Evolutionary conservation across 768 basidiomycete genomes (phyloP), one percentile per base, ranked within the genome.

Genomic region (Calocera cornea): DNA sequence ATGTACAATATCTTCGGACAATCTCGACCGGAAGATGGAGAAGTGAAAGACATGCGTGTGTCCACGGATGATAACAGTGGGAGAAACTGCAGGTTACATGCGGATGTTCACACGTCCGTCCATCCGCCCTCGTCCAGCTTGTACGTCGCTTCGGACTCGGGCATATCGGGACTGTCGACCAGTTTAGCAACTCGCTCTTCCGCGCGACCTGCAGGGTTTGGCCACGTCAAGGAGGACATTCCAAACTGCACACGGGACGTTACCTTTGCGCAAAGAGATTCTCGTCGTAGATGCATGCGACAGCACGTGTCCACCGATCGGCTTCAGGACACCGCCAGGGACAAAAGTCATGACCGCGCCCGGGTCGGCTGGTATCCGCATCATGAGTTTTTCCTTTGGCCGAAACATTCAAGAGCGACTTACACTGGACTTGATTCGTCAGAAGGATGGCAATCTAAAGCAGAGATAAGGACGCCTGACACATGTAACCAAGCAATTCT

Each of bases 281-380:
- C 91, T 83, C 10, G 90, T 92, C 2, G 92, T 87, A n/a, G 91
- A 93, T 19, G 92, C 90, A 74, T 87, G 91, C 0, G 91, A 93
- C 47, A 93, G 78, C 69, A 93, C 92, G 72, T 93, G 91, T 0
- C 91, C 91, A 41, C 90, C 91, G n/a, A 72, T 65, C 19, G 92
- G 92, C 77, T 95, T 95, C 41, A 94, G 81, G 22, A 90, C 90
- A n/a, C n/a, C n/a, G n/a, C n/a, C n/a, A 29, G 92, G 94, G 44
- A 95, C 94, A 73, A 97, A 97, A 64, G 91, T 91, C 87, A 90
- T 90, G 1, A 89, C 92, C 64, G 93, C 94, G 64, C 95, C 95
- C 24, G 95, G 95, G 75, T 97, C 95, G 68, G 94, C 90, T 90
- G 66, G 72, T 60, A 31, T 3, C 17, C 27, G 7, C 1, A 17